Percentiles rank a stretch among this genome's conserved stretches.
Conservation (phyloP, 768 basidiomycete species). For the Leucocoprinus birnbaumii region DNA sequence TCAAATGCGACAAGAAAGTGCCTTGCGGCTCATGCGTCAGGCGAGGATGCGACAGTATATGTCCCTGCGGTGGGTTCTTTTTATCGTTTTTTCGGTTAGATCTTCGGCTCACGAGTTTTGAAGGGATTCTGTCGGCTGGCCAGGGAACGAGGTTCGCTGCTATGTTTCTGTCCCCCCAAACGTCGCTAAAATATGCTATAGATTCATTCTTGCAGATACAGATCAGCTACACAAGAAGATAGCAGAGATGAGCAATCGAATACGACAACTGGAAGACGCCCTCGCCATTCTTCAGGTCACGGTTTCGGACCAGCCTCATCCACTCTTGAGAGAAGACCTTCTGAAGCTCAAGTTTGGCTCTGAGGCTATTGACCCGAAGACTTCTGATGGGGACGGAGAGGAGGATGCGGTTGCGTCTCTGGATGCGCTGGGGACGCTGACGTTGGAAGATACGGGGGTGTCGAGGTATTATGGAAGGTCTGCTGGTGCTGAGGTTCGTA, state of each 20-base stretch:
- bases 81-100: neutral
- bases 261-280: conserved; percentile 67
- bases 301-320: conserved; percentile 55
- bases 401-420: conserved; percentile 37
- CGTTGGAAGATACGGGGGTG: conserved; percentile 56
- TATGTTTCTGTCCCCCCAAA: neutral
- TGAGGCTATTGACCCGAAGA: conserved; percentile 38
- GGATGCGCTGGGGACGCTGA: conserved; percentile 63
- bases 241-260: conserved; percentile 62
- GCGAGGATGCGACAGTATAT: conserved; percentile 63
- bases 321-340: conserved; percentile 52
- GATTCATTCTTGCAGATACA: conserved; percentile 66
- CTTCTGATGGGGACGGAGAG: conserved; percentile 20
- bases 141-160: conserved; percentile 44
- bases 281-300: conserved; percentile 59
- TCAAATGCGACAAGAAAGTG: conserved; percentile 50
- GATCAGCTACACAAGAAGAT: conserved; percentile 66
- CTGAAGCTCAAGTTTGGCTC: conserved; percentile 56
- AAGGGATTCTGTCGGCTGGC: conserved; percentile 48
- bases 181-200: conserved; percentile 17
- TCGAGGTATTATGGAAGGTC: conserved; percentile 65
- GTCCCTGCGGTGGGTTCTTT: conserved; percentile 47
- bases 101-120: neutral
- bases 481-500: conserved; percentile 56
- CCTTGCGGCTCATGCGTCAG: conserved; percentile 50